These are phyloP conservation scores for Irpex sp. DNA, from an alignment of 1,284 basidiomycete species.

Conservation along the genomic window DNA sequence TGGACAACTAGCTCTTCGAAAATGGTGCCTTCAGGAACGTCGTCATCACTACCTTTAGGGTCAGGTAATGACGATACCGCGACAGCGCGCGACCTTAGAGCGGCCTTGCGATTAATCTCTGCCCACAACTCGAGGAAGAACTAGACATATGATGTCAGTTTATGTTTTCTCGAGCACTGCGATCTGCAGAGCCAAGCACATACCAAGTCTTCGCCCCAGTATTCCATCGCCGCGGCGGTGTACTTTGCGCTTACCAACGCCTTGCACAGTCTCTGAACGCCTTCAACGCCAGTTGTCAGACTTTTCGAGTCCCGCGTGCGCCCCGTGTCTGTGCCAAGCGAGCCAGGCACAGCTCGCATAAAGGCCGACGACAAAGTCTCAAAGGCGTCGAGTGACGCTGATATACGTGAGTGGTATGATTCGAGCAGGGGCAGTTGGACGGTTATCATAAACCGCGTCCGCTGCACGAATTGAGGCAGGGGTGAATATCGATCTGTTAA, in stretches of 20 bases:
- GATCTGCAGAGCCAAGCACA: conserved; percentile 22
- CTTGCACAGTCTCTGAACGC: conserved; percentile 76
- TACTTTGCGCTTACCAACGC: conserved; percentile 76
- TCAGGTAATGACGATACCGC: conserved; percentile 46
- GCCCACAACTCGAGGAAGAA: conserved; percentile 87
- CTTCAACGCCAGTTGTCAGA: conserved; percentile 75
- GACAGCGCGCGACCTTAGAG: conserved; percentile 47
- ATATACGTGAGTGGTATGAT: conserved; percentile 73
- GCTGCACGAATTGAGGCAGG: conserved; percentile 73
- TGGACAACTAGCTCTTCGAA: conserved; percentile 69
- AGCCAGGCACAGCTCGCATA: conserved; percentile 87
- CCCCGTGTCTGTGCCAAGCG: conserved; percentile 47
- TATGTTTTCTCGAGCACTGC: background rate
- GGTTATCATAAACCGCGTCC: conserved; percentile 75
- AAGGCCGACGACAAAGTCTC: conserved; percentile 86
- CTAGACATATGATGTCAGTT: conserved; percentile 31
- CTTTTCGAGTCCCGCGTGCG: conserved; percentile 44
- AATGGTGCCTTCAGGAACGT: conserved; percentile 55
- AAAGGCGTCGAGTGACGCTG: conserved; percentile 86
- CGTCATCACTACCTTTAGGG: conserved; percentile 28
- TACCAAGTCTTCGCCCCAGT: conserved; percentile 86
- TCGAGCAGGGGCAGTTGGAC: conserved; percentile 86
- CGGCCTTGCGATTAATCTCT: conserved; percentile 59
- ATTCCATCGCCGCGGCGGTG: conserved; percentile 58
- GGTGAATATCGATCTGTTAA: conserved; percentile 80